Conservation (phyloP, 129 eudicot species). For the Rutidosis leptorrhynchoides region DNA sequence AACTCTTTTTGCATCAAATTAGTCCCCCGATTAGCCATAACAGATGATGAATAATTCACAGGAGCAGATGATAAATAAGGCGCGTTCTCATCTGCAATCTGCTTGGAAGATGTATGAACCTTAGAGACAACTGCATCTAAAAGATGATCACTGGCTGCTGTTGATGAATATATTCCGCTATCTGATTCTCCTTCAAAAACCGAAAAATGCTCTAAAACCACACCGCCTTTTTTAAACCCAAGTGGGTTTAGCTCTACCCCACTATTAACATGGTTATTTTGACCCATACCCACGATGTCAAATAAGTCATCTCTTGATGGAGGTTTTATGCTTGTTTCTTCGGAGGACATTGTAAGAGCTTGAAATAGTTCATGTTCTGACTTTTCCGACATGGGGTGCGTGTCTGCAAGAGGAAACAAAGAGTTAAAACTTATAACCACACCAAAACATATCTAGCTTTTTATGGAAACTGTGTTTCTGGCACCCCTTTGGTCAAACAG, state of each 20-base stretch:
- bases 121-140: slow-evolving; percentile 80
- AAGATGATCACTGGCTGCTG: slow-evolving; percentile 54
- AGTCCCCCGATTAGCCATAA: slow-evolving; percentile 33
- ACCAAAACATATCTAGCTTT: neutral
- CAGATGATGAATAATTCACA: slow-evolving; percentile 33
- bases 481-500: neutral
- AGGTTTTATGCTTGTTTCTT: slow-evolving; percentile 38
- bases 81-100: slow-evolving; percentile 44
- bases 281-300: slow-evolving; percentile 74
- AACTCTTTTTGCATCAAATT: slow-evolving; percentile 42
- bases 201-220: slow-evolving; percentile 27
- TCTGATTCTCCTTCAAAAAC: slow-evolving; percentile 53
- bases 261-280: slow-evolving; percentile 24
- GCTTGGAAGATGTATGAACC: slow-evolving; percentile 41
- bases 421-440: neutral
- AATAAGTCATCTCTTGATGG: slow-evolving; percentile 67
- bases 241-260: slow-evolving; percentile 20
- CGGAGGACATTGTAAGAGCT: slow-evolving; percentile 39
- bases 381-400: slow-evolving; percentile 14
- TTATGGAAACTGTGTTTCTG: neutral
- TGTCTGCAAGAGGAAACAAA: slow-evolving; percentile 30
- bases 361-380: slow-evolving; percentile 36
- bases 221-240: slow-evolving; percentile 16
- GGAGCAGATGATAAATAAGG: slow-evolving; percentile 49
- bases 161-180: slow-evolving; percentile 50